Evolutionary conservation across 2,329 filamentous ascomycete genomes (phyloP).

Genomic region (Claviceps lovelessii): DNA sequence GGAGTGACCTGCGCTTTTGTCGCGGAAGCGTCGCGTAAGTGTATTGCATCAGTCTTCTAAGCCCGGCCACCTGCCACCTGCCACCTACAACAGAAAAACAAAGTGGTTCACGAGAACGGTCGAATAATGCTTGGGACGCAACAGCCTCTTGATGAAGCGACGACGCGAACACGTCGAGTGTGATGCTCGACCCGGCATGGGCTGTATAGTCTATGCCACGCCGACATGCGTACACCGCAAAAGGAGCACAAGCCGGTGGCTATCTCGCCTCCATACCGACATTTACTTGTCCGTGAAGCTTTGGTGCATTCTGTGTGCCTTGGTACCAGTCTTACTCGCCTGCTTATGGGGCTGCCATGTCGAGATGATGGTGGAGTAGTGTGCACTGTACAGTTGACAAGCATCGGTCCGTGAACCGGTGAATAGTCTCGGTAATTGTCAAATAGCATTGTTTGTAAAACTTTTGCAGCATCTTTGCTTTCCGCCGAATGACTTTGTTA

Average conservation of each 20-base stretch:
- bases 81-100: no score
- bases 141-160: conserved; percentile 42
- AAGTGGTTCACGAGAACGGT: neutral
- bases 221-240: conserved; percentile 30
- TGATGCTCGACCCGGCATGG: conserved; percentile 40
- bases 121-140: neutral
- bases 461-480: no score
- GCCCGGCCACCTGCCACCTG: no score
- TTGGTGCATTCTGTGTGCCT: conserved; percentile 33
- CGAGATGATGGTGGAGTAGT: neutral
- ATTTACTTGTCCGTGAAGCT: conserved; percentile 30
- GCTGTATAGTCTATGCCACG: conserved; percentile 41
- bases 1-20: conserved; percentile 46
- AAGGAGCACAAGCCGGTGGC: conserved; percentile 30
- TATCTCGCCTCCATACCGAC: conserved; percentile 28
- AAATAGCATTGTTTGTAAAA: no score
- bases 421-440: no score
- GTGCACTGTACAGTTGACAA: neutral
- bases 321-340: conserved; percentile 19
- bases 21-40: conserved; percentile 43
- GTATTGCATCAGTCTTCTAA: conserved; percentile 2
- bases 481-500: no score
- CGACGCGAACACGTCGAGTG: conserved; percentile 47
- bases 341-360: neutral
- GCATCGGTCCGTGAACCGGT: no score